Evolutionary conservation across 1,284 basidiomycete genomes (phyloP).

Genomic region (Rhodotorula sp.): DNA sequence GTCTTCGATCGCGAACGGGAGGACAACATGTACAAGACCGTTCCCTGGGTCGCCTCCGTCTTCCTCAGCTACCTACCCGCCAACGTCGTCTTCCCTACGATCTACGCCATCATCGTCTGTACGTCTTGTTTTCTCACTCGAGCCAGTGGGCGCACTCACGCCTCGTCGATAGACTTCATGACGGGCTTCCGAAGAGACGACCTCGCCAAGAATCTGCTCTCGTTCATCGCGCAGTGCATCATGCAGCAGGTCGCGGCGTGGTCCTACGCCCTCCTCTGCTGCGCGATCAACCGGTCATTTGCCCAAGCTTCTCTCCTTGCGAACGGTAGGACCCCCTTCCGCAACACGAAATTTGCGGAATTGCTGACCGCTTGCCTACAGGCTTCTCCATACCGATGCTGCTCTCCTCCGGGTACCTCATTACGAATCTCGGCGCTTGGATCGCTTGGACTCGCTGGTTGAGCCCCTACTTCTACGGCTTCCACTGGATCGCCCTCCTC

Average conservation of each 20-base stretch:
- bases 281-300: slow-evolving; percentile 49
- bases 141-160: slow-evolving; percentile 43
- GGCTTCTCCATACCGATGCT: slow-evolving; percentile 47
- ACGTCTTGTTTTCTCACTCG: slow-evolving; percentile 35
- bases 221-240: slow-evolving; percentile 48
- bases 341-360: no score
- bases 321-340: slow-evolving; percentile 40
- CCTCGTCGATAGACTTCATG: slow-evolving; percentile 42
- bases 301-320: slow-evolving; percentile 49
- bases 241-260: slow-evolving; percentile 50
- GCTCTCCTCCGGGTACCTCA: slow-evolving; percentile 42
- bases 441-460: slow-evolving; percentile 35
- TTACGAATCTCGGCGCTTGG: slow-evolving; percentile 49
- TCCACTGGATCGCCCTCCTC: slow-evolving; percentile 49
- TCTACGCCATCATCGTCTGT: slow-evolving; percentile 49
- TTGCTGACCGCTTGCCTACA: no score
- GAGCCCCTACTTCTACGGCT: slow-evolving; percentile 40
- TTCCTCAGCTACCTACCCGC: slow-evolving; percentile 37
- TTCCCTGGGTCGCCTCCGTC: slow-evolving; percentile 45
- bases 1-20: slow-evolving; percentile 56
- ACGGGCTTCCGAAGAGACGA: slow-evolving; percentile 48
- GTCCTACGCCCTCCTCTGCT: slow-evolving; percentile 50
- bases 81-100: slow-evolving; percentile 45
- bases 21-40: slow-evolving; percentile 49
- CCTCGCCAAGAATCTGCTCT: slow-evolving; percentile 51